Evolutionary conservation across 305 asterid genomes (phyloP), one percentile per base, ranked within the genome.

Genomic region (Lippia alba): DNA sequence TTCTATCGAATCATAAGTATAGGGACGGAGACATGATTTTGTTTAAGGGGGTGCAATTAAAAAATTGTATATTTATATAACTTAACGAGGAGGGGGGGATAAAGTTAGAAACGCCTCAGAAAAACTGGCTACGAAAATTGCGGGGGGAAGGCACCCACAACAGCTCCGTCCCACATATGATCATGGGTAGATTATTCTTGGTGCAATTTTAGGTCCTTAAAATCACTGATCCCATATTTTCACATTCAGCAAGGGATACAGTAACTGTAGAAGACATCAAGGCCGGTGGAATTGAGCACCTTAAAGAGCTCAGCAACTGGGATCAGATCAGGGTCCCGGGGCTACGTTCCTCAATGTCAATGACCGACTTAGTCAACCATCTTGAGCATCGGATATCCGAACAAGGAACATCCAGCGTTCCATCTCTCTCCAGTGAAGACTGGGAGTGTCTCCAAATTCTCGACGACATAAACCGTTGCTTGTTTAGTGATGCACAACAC

Each of bases 291-390:
- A 61, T 81, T 39, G 88, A 84, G 69, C 90, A 83, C 48, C 86
- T 85, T 34, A 88, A 87, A 80, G 89, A 76, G 17, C 81, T 89
- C 33, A 72, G 89, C 76, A 80, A 83, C 73, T 87, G 94, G 94
- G 92, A 88, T 69, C 94, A 86, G 81, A 81, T 91, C 66, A 86
- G 67, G 74, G 99, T 86, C 2, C 97, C 97, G 0, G 97, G 97
- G 12, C 75, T 91, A 61, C 91, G 74, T 40, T 70, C 84, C 17
- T 91, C 97, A 8, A 91, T 94, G 97, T 94, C 99, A 0, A 89
- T 94, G 97, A 85, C 82, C 53, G 97, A 94, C 68, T 62, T 94
- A 24, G 97, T 94, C 45, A 91, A 81, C 76, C 96, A 91, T 79
- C 89, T 94, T 12, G 99, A 94, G 55, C 80, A 66, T 51, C 87